Percentiles rank a stretch among this genome's conserved stretches.
These are phyloP conservation scores for Backusella westeae DNA, from an alignment of 192 early-diverging fungal genomes.

Conservation along the genomic window DNA sequence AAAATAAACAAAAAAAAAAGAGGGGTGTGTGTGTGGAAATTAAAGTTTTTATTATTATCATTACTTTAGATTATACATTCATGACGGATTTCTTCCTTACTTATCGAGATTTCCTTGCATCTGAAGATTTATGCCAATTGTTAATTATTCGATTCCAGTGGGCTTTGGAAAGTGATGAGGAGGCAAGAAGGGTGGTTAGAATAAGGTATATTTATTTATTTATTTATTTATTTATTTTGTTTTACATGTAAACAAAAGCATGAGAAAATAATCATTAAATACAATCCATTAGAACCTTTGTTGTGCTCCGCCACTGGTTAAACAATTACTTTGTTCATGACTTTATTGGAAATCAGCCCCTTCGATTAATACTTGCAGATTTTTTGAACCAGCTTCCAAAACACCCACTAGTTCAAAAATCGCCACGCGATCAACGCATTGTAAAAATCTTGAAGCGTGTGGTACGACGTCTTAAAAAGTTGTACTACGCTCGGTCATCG, in stretches of 20 bases:
- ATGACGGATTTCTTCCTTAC: slow-evolving; percentile 65
- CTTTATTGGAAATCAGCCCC: slow-evolving; percentile 43
- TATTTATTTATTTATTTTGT: too few species aligned
- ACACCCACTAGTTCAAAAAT: slow-evolving; percentile 40
- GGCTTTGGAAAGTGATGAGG: slow-evolving; percentile 48
- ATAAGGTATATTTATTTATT: slow-evolving; percentile 32
- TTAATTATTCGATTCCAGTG: slow-evolving; percentile 56
- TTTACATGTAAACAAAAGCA: not conserved
- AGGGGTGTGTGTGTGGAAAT: too few species aligned
- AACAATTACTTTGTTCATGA: slow-evolving; percentile 59
- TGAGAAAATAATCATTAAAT: not conserved
- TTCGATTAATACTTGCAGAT: slow-evolving; percentile 38
- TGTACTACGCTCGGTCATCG: slow-evolving; percentile 24
- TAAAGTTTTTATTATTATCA: too few species aligned
- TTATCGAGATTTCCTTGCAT: slow-evolving; percentile 54
- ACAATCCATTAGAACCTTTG: slow-evolving; percentile 43
- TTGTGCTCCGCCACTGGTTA: slow-evolving; percentile 58
- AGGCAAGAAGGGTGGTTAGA: slow-evolving; percentile 48
- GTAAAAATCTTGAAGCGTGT: slow-evolving; percentile 45
- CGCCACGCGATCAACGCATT: slow-evolving; percentile 53
- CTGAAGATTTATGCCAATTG: slow-evolving; percentile 49
- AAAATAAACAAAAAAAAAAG: not conserved
- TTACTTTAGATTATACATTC: slow-evolving; percentile 50
- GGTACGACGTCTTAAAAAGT: slow-evolving; percentile 33
- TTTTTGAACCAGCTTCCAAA: slow-evolving; percentile 37